Evolutionary conservation across 495 filamentous ascomycete species (phyloP), one percentile per base, ranked within the genome.

Genomic region (Lineolata rhizophorae): DNA sequence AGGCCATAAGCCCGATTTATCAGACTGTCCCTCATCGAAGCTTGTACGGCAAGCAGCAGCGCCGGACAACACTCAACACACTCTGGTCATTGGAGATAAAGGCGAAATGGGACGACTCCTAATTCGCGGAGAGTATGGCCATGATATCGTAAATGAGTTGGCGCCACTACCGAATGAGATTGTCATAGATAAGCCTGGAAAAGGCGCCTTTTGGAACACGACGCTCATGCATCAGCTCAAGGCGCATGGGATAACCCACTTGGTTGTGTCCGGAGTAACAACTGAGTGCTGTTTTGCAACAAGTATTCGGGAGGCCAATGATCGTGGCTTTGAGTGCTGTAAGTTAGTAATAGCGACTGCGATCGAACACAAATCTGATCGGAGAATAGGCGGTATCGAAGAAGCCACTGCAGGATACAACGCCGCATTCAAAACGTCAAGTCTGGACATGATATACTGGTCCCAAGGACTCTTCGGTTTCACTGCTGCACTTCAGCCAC

Each of bases 401-500:
- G 54, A 64, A 24, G 56, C 53, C 18, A 60, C 57, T 14, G 51
- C 47, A 18, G 60, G 57, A 4, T 60, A 60, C 38, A 58, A 56
- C 8, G 31, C 37, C 6, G 30, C 41, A n/a, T 58, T 61, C 43
- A 58, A 58, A 36, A 22, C 35, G 24, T 35, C 43, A 4, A 50
- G 43, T 10, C 47, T 63, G 5, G 51, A 62, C 22, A 56, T 55
- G 55, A 51, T 62, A 9, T 40, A 57, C 34, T 59, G 49, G 50
- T 52, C 54, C 11, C 54, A 59, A 40, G 60, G 56, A 5, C 45
- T 59, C n/a, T 64, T 66, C 37, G 61, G 60, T 5, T 65, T 64
- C 36, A 46, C 65, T 26, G 40, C 46, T n/a, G 25, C 46, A 17
- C 40, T 59, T 3, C 36, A 53, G 9, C 42, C 47, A 6, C 44